Conservation (phyloP, 2,329 filamentous ascomycete genomes). For the Fusarium sterilihyphosum region DNA sequence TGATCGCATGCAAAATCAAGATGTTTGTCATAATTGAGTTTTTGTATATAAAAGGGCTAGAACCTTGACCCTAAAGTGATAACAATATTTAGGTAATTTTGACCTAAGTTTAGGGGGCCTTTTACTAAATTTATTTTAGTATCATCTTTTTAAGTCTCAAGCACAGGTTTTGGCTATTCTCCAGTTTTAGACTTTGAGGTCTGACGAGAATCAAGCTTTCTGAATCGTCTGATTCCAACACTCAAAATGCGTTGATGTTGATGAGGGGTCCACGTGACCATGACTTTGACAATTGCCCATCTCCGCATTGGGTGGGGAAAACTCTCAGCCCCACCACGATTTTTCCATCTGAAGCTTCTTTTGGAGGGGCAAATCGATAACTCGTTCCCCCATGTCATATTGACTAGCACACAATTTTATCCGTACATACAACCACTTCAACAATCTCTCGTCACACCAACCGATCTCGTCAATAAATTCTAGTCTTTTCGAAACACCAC, state of each 20-base stretch:
- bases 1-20: neutral
- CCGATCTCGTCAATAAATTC: rapidly evolving
- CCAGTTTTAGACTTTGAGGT: neutral
- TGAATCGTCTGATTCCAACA: neutral
- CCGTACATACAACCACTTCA: neutral
- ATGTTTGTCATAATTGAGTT: neutral
- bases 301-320: conserved; percentile 35
- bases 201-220: neutral
- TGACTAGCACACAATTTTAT: neutral
- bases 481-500: neutral
- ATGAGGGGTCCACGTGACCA: conserved; percentile 18
- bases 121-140: neutral
- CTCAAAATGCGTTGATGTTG: neutral
- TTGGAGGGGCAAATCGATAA: conserved; percentile 42
- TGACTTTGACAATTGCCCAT: conserved; percentile 25
- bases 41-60: neutral
- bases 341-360: conserved; percentile 31
- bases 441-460: neutral
- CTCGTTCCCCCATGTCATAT: neutral
- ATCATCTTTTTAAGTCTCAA: neutral
- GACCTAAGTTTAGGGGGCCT: neutral
- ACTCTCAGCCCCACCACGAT: conserved; percentile 33
- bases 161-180: no score
- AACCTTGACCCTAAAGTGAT: neutral
- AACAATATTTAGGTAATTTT: neutral